phyloP scores from a whole-genome alignment of 2,329 filamentous ascomycete species.

The Pseudocercospora eumusae region DNA sequence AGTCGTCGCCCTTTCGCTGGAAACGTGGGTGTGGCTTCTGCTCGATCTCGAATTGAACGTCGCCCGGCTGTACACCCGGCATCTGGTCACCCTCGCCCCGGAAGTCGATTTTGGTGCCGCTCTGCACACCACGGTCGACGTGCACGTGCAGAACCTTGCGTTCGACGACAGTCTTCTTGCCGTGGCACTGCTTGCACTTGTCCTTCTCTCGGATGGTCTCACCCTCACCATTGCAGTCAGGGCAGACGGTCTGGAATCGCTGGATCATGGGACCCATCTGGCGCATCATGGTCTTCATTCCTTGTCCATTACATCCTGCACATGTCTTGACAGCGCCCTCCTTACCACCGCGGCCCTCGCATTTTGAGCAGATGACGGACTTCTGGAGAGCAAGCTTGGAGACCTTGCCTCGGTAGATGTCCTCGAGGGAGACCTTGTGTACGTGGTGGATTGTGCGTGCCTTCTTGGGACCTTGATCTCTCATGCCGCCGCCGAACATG shows the following conservation, averaged over 20 bases:
- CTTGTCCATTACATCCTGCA: slow-evolving; percentile 83
- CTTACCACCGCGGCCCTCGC: slow-evolving; percentile 91
- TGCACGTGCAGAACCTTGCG: slow-evolving; percentile 98
- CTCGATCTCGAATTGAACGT: slow-evolving; percentile 98
- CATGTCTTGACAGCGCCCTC: slow-evolving; percentile 97
- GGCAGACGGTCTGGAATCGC: slow-evolving; percentile 98
- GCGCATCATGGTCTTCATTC: slow-evolving; percentile 99
- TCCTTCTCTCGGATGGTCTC: slow-evolving; percentile 97
- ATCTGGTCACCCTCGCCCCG: slow-evolving; percentile 94
- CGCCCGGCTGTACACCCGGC: slow-evolving; percentile 87
- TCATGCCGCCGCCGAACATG: slow-evolving; percentile 70
- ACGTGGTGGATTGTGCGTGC: slow-evolving; percentile 96
- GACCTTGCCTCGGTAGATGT: slow-evolving; percentile 96
- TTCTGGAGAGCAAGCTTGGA: slow-evolving; percentile 97
- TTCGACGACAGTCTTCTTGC: slow-evolving; percentile 98
- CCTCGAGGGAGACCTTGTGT: slow-evolving; percentile 96
- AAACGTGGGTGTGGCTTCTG: slow-evolving; percentile 98
- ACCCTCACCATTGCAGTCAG: slow-evolving; percentile 95
- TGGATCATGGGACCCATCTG: slow-evolving; percentile 99
- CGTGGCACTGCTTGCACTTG: slow-evolving; percentile 91
- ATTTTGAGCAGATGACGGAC: slow-evolving; percentile 94
- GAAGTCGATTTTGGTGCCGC: slow-evolving; percentile 95
- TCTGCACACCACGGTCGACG: slow-evolving; percentile 90
- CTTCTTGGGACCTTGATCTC: slow-evolving; percentile 80
- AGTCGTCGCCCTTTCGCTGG: slow-evolving; percentile 92